phyloP scores from a whole-genome alignment of 2,329 filamentous ascomycete species.

The Emmonsiellopsis sp. region DNA sequence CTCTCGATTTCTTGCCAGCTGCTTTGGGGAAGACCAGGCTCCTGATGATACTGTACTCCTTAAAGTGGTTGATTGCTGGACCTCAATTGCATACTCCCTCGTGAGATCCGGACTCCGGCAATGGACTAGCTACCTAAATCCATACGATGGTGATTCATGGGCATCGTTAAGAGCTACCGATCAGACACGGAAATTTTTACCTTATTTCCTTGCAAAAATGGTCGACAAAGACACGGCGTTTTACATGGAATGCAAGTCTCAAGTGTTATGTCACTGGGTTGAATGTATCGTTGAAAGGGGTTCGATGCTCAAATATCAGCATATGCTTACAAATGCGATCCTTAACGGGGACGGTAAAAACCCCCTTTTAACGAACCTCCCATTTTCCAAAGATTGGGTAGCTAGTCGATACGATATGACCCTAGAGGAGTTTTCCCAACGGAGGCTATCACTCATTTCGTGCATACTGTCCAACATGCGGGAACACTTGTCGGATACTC shows the following conservation, averaged over 20 bases:
- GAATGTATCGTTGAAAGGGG: conserved; percentile 50
- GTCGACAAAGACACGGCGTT: conserved; percentile 34
- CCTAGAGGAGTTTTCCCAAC: conserved; percentile 43
- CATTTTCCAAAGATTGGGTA: conserved; percentile 39
- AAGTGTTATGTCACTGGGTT: conserved; percentile 47
- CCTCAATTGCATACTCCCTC: conserved; percentile 37
- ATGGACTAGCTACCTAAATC: conserved; percentile 50
- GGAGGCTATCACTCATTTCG: conserved; percentile 48
- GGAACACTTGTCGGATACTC: conserved; percentile 33
- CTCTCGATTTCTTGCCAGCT: conserved; percentile 49
- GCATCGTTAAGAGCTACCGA: conserved; percentile 35
- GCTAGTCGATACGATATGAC: conserved; percentile 39
- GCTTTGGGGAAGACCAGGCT: conserved; percentile 50
- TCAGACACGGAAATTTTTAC: conserved; percentile 40
- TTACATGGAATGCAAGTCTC: conserved; percentile 37
- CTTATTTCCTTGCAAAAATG: conserved; percentile 38
- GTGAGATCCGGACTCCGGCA: conserved; percentile 38
- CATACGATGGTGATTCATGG: conserved; percentile 45
- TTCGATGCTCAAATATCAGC: conserved; percentile 53
- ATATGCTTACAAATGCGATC: conserved; percentile 46
- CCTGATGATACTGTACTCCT: conserved; percentile 47
- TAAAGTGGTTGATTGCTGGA: conserved; percentile 48
- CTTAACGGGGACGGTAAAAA: conserved; percentile 40
- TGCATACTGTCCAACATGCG: conserved; percentile 53
- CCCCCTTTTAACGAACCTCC: conserved; percentile 47